Base-by-base conservation (phyloP, 1,139 yeast species). In the Debaryomycetaceae sp. region DNA sequence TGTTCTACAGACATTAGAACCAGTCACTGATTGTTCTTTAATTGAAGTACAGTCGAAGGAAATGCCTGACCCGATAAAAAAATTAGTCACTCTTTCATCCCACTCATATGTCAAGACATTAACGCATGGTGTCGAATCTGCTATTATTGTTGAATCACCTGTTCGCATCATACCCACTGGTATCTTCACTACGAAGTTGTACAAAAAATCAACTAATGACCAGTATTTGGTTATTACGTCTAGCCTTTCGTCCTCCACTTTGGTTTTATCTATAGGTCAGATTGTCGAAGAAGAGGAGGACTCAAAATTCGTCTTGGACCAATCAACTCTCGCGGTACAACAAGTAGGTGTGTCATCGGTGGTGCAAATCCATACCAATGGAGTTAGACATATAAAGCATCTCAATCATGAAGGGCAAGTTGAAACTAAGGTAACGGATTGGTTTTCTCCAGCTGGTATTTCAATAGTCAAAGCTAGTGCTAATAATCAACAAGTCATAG, bases 391-490 rank as follows among this genome's bases (percentile, higher is more conserved):
- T 54, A 70, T 90, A 3, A 62, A 68, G 5, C 69, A 70, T 29
- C 11, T 34, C 9, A 49, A 47, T 5, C 46, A 43, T 5, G 42
- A 42, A 22, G 54, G 48, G 13, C 41, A 34, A 1, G 49, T 53
- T 1, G 53, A 59, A 3, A 66, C 64, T 34, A 62, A 63, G 14
- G 56, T 64, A 4, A 71, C 80, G 6, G 87, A 87, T 51, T 93
- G 99, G 99, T 72, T 66, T 37, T 89, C 97, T 1, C 96, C 97
- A 0, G 84, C 85, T 0, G 96, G 95, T 6, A 80, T 85, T 13
- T 69, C 77, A 29, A 75, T 93, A 37, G 57, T 77, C 0, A 66
- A 71, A 24, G 85, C 91, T 0, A 63, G 88, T 1, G 66, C 85
- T 4, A 88, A 88, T 35, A 71, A 75, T 36, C 74, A 77, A 20